These are phyloP conservation scores for Alternaria ethzedia DNA, from an alignment of 2,329 filamentous ascomycete species.

Conservation along the genomic window DNA sequence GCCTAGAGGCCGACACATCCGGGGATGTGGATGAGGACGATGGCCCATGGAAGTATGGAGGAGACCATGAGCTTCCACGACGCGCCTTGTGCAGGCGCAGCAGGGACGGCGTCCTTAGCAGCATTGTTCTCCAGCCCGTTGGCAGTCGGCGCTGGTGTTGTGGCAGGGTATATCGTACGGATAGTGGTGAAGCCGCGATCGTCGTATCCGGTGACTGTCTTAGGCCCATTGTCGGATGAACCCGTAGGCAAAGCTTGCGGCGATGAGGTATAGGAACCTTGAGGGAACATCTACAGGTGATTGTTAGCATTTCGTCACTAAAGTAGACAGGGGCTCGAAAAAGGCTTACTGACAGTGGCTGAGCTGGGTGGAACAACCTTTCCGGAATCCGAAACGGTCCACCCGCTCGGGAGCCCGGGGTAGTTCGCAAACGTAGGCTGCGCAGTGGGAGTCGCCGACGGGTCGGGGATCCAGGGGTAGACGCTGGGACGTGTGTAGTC, in stretches of 20 bases:
- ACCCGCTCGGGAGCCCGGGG: conserved; percentile 74
- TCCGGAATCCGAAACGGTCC: conserved; percentile 78
- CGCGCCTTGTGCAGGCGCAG: conserved; percentile 7
- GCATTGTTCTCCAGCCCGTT: conserved; percentile 17
- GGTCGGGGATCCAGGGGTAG: conserved; percentile 68
- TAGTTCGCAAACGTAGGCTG: conserved; percentile 55
- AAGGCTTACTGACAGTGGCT: conserved; percentile 69
- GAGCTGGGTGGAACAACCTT: conserved; percentile 78
- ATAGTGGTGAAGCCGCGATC: conserved; percentile 59
- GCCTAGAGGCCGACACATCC: conserved; percentile 5
- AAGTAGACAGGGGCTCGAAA: conserved; percentile 15
- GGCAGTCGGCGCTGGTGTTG: conserved; percentile 10
- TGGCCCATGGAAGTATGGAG: conserved; percentile 5
- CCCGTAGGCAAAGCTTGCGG: conserved; percentile 49
- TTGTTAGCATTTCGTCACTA: conserved; percentile 19
- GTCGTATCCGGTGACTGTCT: conserved; percentile 54
- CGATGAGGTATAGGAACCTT: conserved; percentile 60
- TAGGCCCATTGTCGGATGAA: conserved; percentile 37
- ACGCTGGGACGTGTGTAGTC: conserved; percentile 52
- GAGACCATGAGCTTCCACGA: conserved; percentile 3
- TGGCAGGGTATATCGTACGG: conserved; percentile 39
- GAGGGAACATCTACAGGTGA: conserved; percentile 56
- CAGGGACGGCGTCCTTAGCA: conserved; percentile 4
- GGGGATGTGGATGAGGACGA: conserved; percentile 9
- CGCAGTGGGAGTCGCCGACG: conserved; percentile 59